Evolutionary conservation across 2,329 filamentous ascomycete genomes (phyloP).

Genomic region (Beauveria asiatica): DNA sequence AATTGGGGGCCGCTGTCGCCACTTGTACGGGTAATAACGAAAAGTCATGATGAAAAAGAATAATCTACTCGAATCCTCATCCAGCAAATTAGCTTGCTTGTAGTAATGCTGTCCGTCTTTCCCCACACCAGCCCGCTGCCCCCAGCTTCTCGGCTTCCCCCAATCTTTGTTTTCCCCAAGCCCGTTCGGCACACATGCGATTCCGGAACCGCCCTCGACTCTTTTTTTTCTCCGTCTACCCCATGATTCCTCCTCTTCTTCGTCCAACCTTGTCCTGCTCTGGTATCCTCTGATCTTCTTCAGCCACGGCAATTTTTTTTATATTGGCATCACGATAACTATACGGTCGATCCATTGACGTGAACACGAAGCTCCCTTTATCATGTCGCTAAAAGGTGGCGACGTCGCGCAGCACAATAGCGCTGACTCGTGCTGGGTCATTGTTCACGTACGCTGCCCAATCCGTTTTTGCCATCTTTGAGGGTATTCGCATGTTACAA

Average conservation of each 20-base stretch:
- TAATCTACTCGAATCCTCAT: not conserved
- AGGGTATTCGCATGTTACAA: not conserved
- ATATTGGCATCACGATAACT: not conserved
- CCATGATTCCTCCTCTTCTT: not conserved
- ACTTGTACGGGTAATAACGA: not conserved
- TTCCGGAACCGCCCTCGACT: not conserved
- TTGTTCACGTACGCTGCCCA: constrained; percentile 56
- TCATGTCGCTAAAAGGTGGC: constrained; percentile 39
- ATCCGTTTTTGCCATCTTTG: not conserved
- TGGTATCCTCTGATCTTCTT: no score
- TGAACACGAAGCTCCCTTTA: constrained; percentile 7
- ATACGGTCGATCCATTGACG: not conserved
- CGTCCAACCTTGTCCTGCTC: not conserved
- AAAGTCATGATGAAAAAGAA: not conserved
- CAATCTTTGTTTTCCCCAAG: constrained; percentile 3
- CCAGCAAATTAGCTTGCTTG: not conserved
- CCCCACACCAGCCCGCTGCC: constrained; percentile 5
- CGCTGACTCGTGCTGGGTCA: constrained; percentile 83
- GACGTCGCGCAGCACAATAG: constrained; percentile 65
- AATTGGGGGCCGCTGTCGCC: not conserved
- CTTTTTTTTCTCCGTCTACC: not conserved
- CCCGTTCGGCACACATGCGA: not conserved
- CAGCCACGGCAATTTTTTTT: not conserved
- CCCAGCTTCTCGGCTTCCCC: not conserved
- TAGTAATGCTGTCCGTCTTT: constrained; percentile 3